Evolutionary conservation across 108 stramenopile genomes (phyloP).

Genomic region (Discostella pseudostelligera): DNA sequence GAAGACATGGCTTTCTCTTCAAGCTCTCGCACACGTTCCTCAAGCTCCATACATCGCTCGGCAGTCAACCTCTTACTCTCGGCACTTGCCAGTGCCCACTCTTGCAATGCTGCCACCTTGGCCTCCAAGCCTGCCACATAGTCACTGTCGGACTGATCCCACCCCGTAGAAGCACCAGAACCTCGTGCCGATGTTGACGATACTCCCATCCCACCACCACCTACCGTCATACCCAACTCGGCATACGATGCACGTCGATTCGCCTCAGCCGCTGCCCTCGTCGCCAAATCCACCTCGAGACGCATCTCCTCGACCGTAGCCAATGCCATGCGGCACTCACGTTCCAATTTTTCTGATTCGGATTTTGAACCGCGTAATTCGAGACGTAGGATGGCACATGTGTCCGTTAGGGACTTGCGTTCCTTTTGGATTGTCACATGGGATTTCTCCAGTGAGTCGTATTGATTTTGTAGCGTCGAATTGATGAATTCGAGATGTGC

Average conservation of each 20-base stretch:
- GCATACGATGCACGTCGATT: slow-evolving; percentile 62
- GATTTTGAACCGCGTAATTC: slow-evolving; percentile 83
- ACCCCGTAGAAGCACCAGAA: slow-evolving; percentile 38
- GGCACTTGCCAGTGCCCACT: slow-evolving; percentile 84
- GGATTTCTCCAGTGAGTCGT: slow-evolving; percentile 57
- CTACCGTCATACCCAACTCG: no score
- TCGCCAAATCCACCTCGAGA: slow-evolving; percentile 83
- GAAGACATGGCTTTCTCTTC: slow-evolving; percentile 16
- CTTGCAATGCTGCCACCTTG: slow-evolving; percentile 79
- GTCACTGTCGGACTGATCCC: slow-evolving; percentile 63
- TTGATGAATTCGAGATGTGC: slow-evolving; percentile 76
- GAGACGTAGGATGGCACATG: slow-evolving; percentile 60
- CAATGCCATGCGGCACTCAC: slow-evolving; percentile 66
- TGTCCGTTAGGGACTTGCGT: slow-evolving; percentile 46
- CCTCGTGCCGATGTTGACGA: no score
- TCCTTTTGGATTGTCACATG: slow-evolving; percentile 37
- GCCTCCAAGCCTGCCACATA: slow-evolving; percentile 72
- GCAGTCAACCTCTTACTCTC: slow-evolving; percentile 69
- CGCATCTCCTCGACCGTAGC: slow-evolving; percentile 82
- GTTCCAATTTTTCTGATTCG: slow-evolving; percentile 77
- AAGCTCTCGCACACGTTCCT: slow-evolving; percentile 56
- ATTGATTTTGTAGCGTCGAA: slow-evolving; percentile 54
- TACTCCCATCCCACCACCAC: no score
- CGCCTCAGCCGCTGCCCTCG: slow-evolving; percentile 64
- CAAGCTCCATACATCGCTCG: slow-evolving; percentile 69